Base-by-base conservation (phyloP, 2,329 filamentous ascomycete genomes). In the Apiospora pterosperma region DNA sequence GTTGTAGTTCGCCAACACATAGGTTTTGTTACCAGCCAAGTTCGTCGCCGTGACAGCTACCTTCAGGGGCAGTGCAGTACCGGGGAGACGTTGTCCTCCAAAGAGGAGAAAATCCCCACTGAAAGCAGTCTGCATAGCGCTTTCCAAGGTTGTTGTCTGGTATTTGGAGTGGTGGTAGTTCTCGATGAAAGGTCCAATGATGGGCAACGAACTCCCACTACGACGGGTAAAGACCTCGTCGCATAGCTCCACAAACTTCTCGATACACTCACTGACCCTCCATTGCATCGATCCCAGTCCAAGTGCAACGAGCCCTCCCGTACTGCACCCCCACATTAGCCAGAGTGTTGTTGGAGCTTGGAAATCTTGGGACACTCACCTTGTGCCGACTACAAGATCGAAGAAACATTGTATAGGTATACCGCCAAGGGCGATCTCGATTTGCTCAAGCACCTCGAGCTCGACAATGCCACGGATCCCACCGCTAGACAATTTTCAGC, bases 351-450 rank as follows among this genome's bases (percentile, higher is more conserved):
- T 41, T 21, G 5, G 21, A 16, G 23, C 14, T 19, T 16, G 11
- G 16, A 12, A 7, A n/a, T 48, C 7, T 19, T n/a, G 25, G 38
- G 34, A 28, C 16, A 39, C 69, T 23, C 70, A 78, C 72, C 76
- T 77, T 41, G 78, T 80, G 5, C 80, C 80, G 7, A 82, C 77
- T 23, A 84, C 79, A 2, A 84, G 74, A 64, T 84, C 82, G 64
- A 84, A 83, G 69, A 84, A 84, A 4, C 70, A 70, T 60, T 78
- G 79, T 3, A 84, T 76, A 0, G 76, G 75, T 2, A 84, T 66
- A 5, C 73, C 70, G 2, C 77, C 79, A 1, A 83, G 67, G 5
- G 72, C 72, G 25, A 70, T 71, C 66, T 84, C 77, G 11, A 84
- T 76, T 5, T 71, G 69, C 31, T 74, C 67, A 5, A 84, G 71